Conservation (phyloP, 2,329 filamentous ascomycete genomes). For the Trichoderma lentiforme region DNA sequence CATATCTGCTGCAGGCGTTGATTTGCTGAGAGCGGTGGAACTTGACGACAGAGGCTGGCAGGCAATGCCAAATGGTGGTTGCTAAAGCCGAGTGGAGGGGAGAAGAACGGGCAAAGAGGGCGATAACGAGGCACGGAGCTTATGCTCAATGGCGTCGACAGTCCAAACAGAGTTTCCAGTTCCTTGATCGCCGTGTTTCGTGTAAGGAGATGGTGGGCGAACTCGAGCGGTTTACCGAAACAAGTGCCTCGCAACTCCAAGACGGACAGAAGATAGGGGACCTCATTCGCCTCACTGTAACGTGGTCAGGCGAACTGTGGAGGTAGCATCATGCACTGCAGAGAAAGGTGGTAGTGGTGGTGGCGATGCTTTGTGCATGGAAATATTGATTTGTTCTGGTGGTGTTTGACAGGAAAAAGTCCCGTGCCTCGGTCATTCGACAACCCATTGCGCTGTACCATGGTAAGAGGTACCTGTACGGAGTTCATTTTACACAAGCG, state of each 20-base stretch:
- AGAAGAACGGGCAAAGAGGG: background rate
- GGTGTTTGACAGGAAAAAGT: background rate
- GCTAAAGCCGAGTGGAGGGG: background rate
- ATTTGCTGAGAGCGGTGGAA: constrained; percentile 5
- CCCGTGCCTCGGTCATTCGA: background rate
- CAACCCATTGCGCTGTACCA: background rate
- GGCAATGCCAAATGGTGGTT: background rate
- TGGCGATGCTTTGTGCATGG: background rate
- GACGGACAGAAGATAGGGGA: background rate
- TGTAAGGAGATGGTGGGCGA: background rate
- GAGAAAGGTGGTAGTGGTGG: background rate
- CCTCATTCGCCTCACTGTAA: background rate
- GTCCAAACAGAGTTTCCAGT: background rate
- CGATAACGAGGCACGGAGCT: background rate
- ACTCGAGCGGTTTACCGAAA: background rate
- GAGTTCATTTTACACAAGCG: background rate
- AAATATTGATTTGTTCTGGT: background rate
- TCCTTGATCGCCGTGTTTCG: background rate
- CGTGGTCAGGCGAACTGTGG: background rate
- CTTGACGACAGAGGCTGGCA: constrained; percentile 2
- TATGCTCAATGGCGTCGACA: background rate
- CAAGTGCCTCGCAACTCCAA: background rate
- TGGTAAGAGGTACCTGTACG: background rate
- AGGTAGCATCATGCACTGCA: background rate
- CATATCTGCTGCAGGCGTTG: constrained; percentile 5